Conservation (phyloP, 805 yeast species). For the Cyberlindnera lachancei region DNA sequence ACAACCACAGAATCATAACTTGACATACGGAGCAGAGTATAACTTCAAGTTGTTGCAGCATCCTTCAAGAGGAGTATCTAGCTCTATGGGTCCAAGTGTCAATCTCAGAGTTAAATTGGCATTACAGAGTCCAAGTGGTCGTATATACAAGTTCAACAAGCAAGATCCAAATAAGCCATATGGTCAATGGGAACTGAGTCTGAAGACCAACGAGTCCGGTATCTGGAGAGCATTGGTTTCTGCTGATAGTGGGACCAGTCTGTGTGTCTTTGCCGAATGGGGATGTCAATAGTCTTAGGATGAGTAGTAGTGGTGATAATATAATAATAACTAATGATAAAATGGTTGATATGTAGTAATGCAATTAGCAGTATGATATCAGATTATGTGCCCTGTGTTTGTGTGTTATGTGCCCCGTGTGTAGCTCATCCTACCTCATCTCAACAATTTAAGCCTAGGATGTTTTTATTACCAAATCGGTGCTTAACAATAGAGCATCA, state of each 20-base stretch:
- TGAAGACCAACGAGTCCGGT: conserved; percentile 66
- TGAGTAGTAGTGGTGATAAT: too few relatives aligned
- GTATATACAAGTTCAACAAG: conserved; percentile 51
- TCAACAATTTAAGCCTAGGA: too few relatives aligned
- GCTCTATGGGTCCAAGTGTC: conserved; percentile 4
- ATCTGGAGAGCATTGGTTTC: conserved; percentile 77
- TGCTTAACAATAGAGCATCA: too few relatives aligned
- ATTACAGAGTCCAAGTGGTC: conserved; percentile 81
- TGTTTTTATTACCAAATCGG: too few relatives aligned
- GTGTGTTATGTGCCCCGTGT: too few relatives aligned
- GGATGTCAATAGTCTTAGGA: conserved; percentile 39
- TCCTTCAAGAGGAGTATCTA: conserved; percentile 17
- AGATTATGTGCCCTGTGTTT: too few relatives aligned
- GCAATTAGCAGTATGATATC: too few relatives aligned
- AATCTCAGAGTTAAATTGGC: conserved; percentile 46
- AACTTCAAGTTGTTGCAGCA: conserved; percentile 58
- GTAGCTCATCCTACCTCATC: too few relatives aligned
- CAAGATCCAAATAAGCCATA: conserved; percentile 38
- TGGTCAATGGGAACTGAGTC: conserved; percentile 53
- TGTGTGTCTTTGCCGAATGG: conserved; percentile 95
- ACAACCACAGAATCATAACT: conserved; percentile 71
- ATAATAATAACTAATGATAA: too few relatives aligned
- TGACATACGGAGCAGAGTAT: conserved; percentile 52
- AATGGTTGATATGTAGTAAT: too few relatives aligned
- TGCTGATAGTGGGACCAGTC: conserved; percentile 67